Evolutionary conservation across 2,329 filamentous ascomycete genomes (phyloP).

Genomic region (Chaetoscypha palmicola): DNA sequence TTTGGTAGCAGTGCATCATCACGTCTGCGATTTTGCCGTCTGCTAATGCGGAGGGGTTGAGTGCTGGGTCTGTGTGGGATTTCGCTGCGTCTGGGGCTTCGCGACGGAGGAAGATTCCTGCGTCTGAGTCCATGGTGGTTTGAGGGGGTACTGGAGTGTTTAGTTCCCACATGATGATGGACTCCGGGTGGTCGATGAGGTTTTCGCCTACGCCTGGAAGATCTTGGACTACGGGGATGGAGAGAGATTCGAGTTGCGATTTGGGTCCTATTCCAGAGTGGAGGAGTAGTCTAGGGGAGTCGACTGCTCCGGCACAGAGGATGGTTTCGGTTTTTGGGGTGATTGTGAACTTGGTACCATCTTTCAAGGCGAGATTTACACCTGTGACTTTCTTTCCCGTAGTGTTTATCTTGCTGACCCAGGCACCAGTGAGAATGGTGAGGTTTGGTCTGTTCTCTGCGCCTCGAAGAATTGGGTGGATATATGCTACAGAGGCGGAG

Average conservation of each 20-base stretch:
- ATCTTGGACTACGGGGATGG: constrained; percentile 29
- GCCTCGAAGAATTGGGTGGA: constrained; percentile 80
- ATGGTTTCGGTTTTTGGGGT: constrained; percentile 64
- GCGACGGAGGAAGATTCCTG: constrained; percentile 64
- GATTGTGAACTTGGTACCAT: constrained; percentile 47
- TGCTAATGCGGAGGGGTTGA: constrained; percentile 35
- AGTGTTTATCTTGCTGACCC: constrained; percentile 77
- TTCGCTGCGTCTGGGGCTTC: constrained; percentile 58
- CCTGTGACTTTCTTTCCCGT: constrained; percentile 63
- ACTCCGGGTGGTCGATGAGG: constrained; percentile 32
- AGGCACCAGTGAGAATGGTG: constrained; percentile 79
- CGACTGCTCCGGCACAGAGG: constrained; percentile 34
- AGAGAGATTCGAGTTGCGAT: constrained; percentile 28
- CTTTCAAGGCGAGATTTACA: constrained; percentile 56
- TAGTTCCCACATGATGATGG: constrained; percentile 45
- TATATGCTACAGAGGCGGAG: constrained; percentile 85
- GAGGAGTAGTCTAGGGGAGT: constrained; percentile 34
- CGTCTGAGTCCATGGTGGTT: constrained; percentile 45
- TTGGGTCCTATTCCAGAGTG: constrained; percentile 34
- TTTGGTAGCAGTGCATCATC: constrained; percentile 98
- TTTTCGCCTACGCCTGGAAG: constrained; percentile 33
- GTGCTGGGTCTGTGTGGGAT: constrained; percentile 38
- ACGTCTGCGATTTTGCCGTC: constrained; percentile 76
- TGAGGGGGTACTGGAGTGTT: constrained; percentile 34
- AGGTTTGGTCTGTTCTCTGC: constrained; percentile 78